Percentiles rank a stretch among this genome's conserved stretches.
These are phyloP conservation scores for Cenchrus americanus DNA, from an alignment of 176 grass and related monocot genomes.

Conservation along the genomic window DNA sequence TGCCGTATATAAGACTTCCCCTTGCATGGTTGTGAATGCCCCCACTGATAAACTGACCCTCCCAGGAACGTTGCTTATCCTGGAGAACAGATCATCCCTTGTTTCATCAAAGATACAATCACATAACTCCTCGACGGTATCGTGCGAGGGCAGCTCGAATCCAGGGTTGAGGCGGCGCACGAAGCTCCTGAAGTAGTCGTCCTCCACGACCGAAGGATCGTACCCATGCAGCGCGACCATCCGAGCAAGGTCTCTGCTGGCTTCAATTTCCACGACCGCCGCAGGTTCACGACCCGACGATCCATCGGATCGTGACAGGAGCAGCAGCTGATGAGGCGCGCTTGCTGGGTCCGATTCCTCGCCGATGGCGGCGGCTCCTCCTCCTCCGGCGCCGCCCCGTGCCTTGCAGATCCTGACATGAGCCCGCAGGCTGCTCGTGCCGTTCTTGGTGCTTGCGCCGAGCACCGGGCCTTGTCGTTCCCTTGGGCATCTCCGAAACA, in stretches of 20 bases:
- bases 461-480: too few relatives aligned
- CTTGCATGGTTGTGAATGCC: too few relatives aligned
- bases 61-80: not conserved
- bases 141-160: not conserved
- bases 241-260: not conserved
- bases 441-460: too few relatives aligned
- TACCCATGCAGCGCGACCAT: not conserved
- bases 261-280: not conserved
- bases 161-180: not conserved
- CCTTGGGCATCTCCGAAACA: too few relatives aligned
- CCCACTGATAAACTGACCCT: not conserved
- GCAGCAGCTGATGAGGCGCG: too few relatives aligned
- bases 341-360: too few relatives aligned
- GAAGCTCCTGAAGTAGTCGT: constrained; percentile 3
- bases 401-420: too few relatives aligned
- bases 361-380: too few relatives aligned
- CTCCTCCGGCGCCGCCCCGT: too few relatives aligned
- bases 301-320: too few relatives aligned
- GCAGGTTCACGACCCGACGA: too few relatives aligned
- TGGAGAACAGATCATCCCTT: not conserved
- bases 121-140: not conserved
- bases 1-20: not conserved
- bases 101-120: not conserved
- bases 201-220: not conserved
- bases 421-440: too few relatives aligned